Evolutionary conservation across 768 basidiomycete species (phyloP), one percentile per base, ranked within the genome.

Genomic region (Mycena sanguinolenta): DNA sequence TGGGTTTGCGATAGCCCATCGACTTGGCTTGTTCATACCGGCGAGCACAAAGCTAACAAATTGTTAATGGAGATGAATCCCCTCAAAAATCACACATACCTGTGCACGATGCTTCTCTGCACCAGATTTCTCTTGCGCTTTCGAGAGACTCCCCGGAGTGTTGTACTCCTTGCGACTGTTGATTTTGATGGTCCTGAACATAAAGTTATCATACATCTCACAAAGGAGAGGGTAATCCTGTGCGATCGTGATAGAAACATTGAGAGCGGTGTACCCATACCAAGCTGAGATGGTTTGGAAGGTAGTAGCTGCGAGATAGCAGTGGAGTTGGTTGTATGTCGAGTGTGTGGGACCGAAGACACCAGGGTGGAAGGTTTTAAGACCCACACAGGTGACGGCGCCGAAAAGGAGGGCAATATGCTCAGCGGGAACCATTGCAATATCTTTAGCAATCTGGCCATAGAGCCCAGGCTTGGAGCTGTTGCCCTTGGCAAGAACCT

Each of bases 251-350:
- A 63, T 0, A 7, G 61, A 63, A 46, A 63, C 67, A 19, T 55
- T 25, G 39, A 63, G 44, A 9, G 61, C 39, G 1, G 60, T 63
- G 32, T 44, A 57, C 17, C 60, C 61, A 17, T 46, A 63, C 28
- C 36, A 55, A 6, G 14, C n/a, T n/a, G 61, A 32, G 9, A 54
- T 32, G 17, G 50, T 30, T 50, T 62, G 50, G 30, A 68, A 62
- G 3, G 58, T 61, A 4, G 67, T 54, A 13, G 62, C 42, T 3
- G 59, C 59, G 16, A 68, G 19, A 38, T 68, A 59, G 21, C 67
- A 39, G 50, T 68, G 67, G n/a, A 62, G 52, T 25, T 55, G 59
- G 53, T 68, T 62, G 49, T 68, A 68, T 42, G 34, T 25, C 17
- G 67, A 68, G 23, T 54, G 57, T 10, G 57, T 32, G 13, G 57